These are phyloP conservation scores for Globisporangium parvum DNA, from an alignment of 352 stramenopile genomes.

Conservation along the genomic window DNA sequence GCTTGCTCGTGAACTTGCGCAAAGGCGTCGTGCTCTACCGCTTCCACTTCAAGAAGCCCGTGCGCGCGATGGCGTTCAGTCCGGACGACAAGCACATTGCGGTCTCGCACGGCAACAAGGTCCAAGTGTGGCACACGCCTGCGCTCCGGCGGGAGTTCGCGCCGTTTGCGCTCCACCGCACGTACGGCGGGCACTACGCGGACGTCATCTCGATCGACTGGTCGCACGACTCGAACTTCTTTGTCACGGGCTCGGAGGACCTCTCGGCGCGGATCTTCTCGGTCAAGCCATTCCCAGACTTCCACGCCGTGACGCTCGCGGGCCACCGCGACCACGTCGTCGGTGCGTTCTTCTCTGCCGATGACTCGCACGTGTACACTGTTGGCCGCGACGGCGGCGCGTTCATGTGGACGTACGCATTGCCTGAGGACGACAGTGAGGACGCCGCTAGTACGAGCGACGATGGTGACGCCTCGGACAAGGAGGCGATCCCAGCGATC, in stretches of 20 bases:
- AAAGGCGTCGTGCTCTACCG: conserved; percentile 89
- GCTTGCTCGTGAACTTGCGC: conserved; percentile 87
- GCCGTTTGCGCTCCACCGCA: conserved; percentile 86
- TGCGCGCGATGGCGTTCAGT: conserved; percentile 84
- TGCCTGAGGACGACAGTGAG: conserved; percentile 35
- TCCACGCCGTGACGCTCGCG: conserved; percentile 83
- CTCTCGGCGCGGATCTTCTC: conserved; percentile 85
- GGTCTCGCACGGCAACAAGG: conserved; percentile 85
- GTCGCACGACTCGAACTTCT: conserved; percentile 86
- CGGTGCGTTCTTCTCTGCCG: conserved; percentile 78
- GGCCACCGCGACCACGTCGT: conserved; percentile 87
- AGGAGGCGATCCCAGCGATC: conserved; percentile 44
- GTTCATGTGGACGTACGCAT: conserved; percentile 81
- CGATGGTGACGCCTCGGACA: conserved; percentile 23
- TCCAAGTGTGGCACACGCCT: conserved; percentile 90
- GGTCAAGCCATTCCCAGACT: conserved; percentile 58
- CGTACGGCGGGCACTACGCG: conserved; percentile 86
- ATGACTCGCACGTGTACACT: conserved; percentile 82
- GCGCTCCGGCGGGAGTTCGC: conserved; percentile 86
- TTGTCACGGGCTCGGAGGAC: conserved; percentile 87
- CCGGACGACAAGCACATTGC: conserved; percentile 87
- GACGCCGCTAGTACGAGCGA: conserved; percentile 25
- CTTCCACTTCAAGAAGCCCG: conserved; percentile 92
- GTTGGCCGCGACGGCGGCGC: conserved; percentile 82
- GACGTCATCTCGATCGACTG: conserved; percentile 85